These are phyloP conservation scores for Chaetomiaceae sp. DNA, from an alignment of 2,329 filamentous ascomycete genomes.

Conservation along the genomic window DNA sequence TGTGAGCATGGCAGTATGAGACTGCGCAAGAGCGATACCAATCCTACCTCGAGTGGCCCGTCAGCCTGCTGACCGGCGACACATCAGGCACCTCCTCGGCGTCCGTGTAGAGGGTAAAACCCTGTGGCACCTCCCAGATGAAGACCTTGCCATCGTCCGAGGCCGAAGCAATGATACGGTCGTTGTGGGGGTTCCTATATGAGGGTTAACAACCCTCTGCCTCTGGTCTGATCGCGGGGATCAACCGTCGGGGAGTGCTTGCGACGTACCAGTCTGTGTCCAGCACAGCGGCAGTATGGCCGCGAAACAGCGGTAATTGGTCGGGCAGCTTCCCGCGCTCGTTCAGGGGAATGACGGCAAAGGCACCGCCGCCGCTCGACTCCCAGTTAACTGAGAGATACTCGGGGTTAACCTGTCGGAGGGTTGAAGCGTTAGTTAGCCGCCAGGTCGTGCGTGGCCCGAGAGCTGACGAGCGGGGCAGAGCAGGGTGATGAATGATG, in stretches of 20 bases:
- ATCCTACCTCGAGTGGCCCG: slow-evolving; percentile 76
- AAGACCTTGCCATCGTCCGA: slow-evolving; percentile 98
- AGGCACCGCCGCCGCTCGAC: slow-evolving; percentile 88
- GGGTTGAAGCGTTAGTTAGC: slow-evolving; percentile 16
- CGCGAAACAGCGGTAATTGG: slow-evolving; percentile 88
- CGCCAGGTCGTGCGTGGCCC: neutral
- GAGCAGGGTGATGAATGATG: neutral
- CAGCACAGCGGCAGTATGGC: slow-evolving; percentile 90
- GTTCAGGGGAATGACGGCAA: slow-evolving; percentile 87
- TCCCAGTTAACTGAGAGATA: slow-evolving; percentile 99
- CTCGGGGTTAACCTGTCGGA: slow-evolving; percentile 72
- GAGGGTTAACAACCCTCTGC: slow-evolving; percentile 9
- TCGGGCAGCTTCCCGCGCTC: slow-evolving; percentile 91
- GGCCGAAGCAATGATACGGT: slow-evolving; percentile 84
- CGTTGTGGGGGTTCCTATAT: slow-evolving; percentile 88
- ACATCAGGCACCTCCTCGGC: slow-evolving; percentile 81
- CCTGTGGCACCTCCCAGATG: slow-evolving; percentile 88
- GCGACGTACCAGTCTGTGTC: slow-evolving; percentile 87
- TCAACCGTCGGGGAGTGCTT: too few species aligned
- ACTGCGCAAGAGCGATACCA: neutral
- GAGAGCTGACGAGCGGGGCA: neutral
- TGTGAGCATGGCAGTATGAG: slow-evolving; percentile 1
- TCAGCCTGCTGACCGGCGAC: slow-evolving; percentile 72
- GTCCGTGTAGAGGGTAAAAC: slow-evolving; percentile 80
- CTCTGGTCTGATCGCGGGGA: too few species aligned